Evolutionary conservation across 2,329 filamentous ascomycete genomes (phyloP), one percentile per base, ranked within the genome.

Genomic region (Aspergillus fructus): DNA sequence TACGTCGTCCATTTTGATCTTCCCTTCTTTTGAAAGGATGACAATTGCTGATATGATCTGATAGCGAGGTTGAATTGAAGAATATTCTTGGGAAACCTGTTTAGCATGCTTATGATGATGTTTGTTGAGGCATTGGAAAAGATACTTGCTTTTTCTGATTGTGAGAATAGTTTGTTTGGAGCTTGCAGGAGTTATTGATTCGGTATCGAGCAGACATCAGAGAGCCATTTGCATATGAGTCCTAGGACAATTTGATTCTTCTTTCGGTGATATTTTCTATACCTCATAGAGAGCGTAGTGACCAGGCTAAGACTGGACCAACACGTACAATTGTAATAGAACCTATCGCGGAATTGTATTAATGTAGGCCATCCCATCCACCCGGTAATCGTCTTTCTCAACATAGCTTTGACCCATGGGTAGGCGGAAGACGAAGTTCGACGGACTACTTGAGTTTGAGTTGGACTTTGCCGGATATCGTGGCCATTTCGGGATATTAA

Each of bases 1-100:
- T 94, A 83, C 82, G 90, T 85, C 23, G 57, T 23, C 33, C 17
- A 17, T 17, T 39, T 40, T 56, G 17, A 30, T 37, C 9, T 53
- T 40, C 11, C 17, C 49, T 21, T 21, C 43, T 21, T 11, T 13
- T 45, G 5, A 6, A 19, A 3, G 2, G 45, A n/a, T 7, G 11
- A 48, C 17, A 13, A n/a, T 12, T 3, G 8, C n/a, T 34, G 5
- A n/a, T 37, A 15, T 37, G 34, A 2, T 30, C 9, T 13, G 3
- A 19, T 54, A 60, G 55, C 27, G 53, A 60, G 41, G 58, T 62
- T 24, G 49, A 60, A 51, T 43, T 62, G n/a, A 49, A 49, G 39
- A 42, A 43, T 17, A 55, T 55, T 15, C 49, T 23, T 17, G 17
- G 27, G 5, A 47, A 47, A 4, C 15, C 12, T 19, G 19, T 19